These are phyloP conservation scores for Aspergillus avenaceus DNA, from an alignment of 495 filamentous ascomycete species.

Conservation along the genomic window DNA sequence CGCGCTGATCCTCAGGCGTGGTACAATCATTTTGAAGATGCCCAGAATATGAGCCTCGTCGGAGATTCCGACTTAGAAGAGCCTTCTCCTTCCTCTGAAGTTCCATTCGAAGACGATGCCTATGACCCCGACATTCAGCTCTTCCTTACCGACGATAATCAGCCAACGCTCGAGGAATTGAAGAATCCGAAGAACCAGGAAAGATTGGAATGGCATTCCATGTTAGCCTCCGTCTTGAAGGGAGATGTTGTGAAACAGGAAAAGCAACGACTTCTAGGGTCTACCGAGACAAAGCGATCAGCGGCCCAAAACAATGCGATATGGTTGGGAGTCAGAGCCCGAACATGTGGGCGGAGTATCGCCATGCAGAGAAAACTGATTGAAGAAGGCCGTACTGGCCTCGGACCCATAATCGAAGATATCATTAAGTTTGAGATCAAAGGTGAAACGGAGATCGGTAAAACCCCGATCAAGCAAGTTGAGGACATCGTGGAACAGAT, in stretches of 20 bases:
- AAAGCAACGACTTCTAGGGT: conserved; percentile 88
- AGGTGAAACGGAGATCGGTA: conserved; percentile 87
- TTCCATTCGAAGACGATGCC: conserved; percentile 72
- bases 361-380: conserved; percentile 78
- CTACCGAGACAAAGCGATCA: conserved; percentile 70
- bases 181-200: conserved; percentile 86
- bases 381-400: conserved; percentile 67
- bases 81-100: conserved; percentile 79
- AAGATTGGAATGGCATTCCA: conserved; percentile 94
- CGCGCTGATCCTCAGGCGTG: conserved; percentile 64
- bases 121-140: conserved; percentile 93
- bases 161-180: conserved; percentile 84
- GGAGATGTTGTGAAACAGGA: conserved; percentile 97
- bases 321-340: conserved; percentile 84
- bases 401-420: conserved; percentile 72
- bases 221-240: conserved; percentile 91
- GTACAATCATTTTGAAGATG: conserved; percentile 69
- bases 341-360: conserved; percentile 75
- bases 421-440: conserved; percentile 92
- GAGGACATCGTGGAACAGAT: conserved; percentile 84
- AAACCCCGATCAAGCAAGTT: conserved; percentile 80
- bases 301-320: conserved; percentile 73
- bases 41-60: conserved; percentile 58
- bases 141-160: conserved; percentile 79
- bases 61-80: conserved; percentile 87